phyloP scores from a whole-genome alignment of 805 yeast genomes.

The Candida boleticola region DNA sequence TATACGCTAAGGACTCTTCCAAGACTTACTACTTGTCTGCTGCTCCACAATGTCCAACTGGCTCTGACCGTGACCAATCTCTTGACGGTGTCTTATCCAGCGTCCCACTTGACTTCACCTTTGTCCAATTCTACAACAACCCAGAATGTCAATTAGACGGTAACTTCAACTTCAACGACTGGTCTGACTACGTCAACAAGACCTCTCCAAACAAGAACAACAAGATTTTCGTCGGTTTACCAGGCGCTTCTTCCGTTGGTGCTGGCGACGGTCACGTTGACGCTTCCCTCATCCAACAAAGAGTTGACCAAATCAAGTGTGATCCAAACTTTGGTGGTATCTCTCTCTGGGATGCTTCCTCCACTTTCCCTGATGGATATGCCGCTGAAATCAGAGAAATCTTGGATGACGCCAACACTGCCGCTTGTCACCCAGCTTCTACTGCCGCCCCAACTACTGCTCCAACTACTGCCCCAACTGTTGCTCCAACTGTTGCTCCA shows the following conservation, averaged over 20 bases:
- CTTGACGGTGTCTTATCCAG: slow-evolving; percentile 30
- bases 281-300: slow-evolving; percentile 15
- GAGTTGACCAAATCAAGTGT: slow-evolving; percentile 15
- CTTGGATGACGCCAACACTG: slow-evolving; percentile 8
- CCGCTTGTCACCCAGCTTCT: slow-evolving; percentile 6
- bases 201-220: slow-evolving; percentile 66
- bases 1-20: slow-evolving; percentile 26
- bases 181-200: slow-evolving; percentile 62
- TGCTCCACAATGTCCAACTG: slow-evolving; percentile 90
- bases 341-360: slow-evolving; percentile 36
- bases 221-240: slow-evolving; percentile 72
- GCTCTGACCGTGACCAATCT: slow-evolving; percentile 48
- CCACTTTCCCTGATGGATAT: slow-evolving; percentile 20
- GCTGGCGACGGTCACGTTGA: slow-evolving; percentile 56
- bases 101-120: slow-evolving; percentile 74
- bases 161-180: slow-evolving; percentile 62
- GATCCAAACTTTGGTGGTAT: slow-evolving; percentile 35
- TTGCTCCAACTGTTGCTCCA: slow-evolving; percentile 26
- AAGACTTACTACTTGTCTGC: slow-evolving; percentile 75
- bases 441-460: slow-evolving; percentile 6
- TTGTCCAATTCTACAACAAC: slow-evolving; percentile 89
- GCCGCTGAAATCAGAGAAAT: slow-evolving; percentile 17
- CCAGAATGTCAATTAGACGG: slow-evolving; percentile 50
- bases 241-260: slow-evolving; percentile 46
- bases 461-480: slow-evolving; percentile 5